Evolutionary conservation across 352 stramenopile genomes (phyloP).

Genomic region (Elongisporangium prolatum): DNA sequence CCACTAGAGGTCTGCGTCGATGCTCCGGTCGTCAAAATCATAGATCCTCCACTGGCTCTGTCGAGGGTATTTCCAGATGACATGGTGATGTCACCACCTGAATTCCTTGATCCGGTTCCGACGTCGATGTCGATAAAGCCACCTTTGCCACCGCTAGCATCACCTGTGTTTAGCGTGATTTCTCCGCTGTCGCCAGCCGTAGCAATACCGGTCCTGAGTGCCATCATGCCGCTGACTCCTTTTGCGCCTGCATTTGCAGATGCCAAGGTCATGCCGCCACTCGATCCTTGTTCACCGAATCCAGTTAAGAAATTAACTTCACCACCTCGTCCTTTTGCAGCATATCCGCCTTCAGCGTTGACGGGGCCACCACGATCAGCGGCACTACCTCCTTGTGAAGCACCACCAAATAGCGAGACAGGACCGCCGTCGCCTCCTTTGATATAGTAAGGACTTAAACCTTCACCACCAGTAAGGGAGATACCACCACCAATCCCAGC

Average conservation of each 20-base stretch:
- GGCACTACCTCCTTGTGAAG: constrained; percentile 60
- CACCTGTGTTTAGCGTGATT: constrained; percentile 48
- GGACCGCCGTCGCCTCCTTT: constrained; percentile 85
- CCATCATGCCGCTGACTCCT: constrained; percentile 43
- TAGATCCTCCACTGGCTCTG: constrained; percentile 43
- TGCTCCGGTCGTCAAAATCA: constrained; percentile 50
- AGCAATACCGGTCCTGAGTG: constrained; percentile 51
- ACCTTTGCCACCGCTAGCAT: constrained; percentile 44
- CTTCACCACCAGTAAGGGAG: constrained; percentile 55
- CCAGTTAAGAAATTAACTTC: constrained; percentile 42
- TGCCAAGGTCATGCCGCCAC: constrained; percentile 40
- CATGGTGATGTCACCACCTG: constrained; percentile 54
- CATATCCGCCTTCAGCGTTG: constrained; percentile 66
- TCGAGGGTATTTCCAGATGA: constrained; percentile 65
- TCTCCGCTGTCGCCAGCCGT: constrained; percentile 60
- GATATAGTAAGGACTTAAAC: constrained; percentile 47
- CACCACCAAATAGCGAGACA: constrained; percentile 80
- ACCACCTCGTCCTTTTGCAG: constrained; percentile 47
- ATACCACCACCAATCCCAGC: constrained; percentile 41
- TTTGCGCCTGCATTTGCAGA: constrained; percentile 55
- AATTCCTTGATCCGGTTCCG: constrained; percentile 41
- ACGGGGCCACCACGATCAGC: constrained; percentile 70
- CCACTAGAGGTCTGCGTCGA: constrained; percentile 57
- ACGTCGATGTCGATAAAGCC: constrained; percentile 54
- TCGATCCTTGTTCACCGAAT: constrained; percentile 47